Percentiles rank a stretch among this genome's conserved stretches.
These are phyloP conservation scores for Acacia acuminata DNA, from an alignment of 306 rosid genomes.

Conservation along the genomic window DNA sequence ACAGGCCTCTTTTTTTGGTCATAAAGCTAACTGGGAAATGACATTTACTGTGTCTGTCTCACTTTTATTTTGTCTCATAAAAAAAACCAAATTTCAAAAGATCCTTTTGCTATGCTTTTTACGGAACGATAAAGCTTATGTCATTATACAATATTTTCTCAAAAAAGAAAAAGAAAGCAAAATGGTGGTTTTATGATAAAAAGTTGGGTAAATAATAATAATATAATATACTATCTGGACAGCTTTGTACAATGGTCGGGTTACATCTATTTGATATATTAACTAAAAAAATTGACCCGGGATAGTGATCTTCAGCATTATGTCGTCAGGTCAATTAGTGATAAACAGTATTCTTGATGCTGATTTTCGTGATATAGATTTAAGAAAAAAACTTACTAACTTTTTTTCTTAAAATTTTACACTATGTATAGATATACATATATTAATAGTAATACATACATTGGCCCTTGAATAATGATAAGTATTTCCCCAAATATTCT, in stretches of 20 bases:
- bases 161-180: no score
- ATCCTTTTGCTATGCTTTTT: slow-evolving; percentile 16
- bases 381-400: not conserved
- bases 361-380: not conserved
- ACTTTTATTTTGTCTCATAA: not conserved
- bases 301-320: not conserved
- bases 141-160: no score
- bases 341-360: not conserved
- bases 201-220: not conserved
- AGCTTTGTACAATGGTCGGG: not conserved
- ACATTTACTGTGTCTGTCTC: slow-evolving; percentile 15
- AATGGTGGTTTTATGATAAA: no score
- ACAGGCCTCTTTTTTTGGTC: not conserved
- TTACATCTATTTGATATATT: not conserved
- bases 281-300: not conserved
- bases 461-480: not conserved
- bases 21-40: not conserved
- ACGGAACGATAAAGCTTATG: not conserved
- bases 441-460: not conserved
- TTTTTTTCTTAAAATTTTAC: no score
- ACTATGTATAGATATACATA: no score
- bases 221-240: not conserved
- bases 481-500: no score
- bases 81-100: not conserved
- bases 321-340: not conserved